These are phyloP conservation scores for Blepharisma undulans DNA, from an alignment of 169 alveolate genomes.

Conservation along the genomic window DNA sequence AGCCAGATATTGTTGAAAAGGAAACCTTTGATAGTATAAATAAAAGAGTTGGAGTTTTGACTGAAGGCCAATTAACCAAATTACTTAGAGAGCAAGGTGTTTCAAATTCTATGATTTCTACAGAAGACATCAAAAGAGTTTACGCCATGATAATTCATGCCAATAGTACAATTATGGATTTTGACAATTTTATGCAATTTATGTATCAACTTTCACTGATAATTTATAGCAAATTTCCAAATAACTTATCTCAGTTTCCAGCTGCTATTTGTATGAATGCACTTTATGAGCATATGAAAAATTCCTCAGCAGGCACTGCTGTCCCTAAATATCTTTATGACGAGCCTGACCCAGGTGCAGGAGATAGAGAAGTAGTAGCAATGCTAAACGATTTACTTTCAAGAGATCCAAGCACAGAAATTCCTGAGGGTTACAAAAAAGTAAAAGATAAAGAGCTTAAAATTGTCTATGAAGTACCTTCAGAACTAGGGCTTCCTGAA, in stretches of 20 bases:
- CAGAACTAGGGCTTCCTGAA: conserved; percentile 40
- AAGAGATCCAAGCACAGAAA: conserved; percentile 29
- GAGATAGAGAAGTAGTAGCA: conserved; percentile 48
- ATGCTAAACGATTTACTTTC: conserved; percentile 24
- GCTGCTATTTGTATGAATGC: conserved; percentile 47
- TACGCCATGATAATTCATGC: conserved; percentile 31
- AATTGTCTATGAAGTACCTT: conserved; percentile 48
- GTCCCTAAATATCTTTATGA: conserved; percentile 46
- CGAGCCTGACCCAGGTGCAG: conserved; percentile 64
- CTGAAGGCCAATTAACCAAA: conserved; percentile 15
- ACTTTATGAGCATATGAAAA: conserved; percentile 40
- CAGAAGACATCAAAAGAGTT: conserved; percentile 37
- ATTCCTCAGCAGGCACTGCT: conserved; percentile 41
- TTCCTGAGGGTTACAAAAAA: conserved; percentile 51
- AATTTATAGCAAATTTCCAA: conserved; percentile 48
- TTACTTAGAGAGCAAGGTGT: conserved; percentile 27
- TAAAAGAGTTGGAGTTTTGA: background rate
- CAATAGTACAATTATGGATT: conserved; percentile 39
- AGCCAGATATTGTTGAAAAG: background rate
- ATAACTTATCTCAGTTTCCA: conserved; percentile 50
- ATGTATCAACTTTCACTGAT: conserved; percentile 50
- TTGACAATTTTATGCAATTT: conserved; percentile 36
- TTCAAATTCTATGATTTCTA: background rate
- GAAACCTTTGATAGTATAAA: background rate
- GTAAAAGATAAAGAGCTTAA: conserved; percentile 46